A percentile compares a stretch with the other conserved stretches of the same genome.
phyloP scores from a whole-genome alignment of 768 basidiomycete species.

The Wakefieldia striispora region DNA sequence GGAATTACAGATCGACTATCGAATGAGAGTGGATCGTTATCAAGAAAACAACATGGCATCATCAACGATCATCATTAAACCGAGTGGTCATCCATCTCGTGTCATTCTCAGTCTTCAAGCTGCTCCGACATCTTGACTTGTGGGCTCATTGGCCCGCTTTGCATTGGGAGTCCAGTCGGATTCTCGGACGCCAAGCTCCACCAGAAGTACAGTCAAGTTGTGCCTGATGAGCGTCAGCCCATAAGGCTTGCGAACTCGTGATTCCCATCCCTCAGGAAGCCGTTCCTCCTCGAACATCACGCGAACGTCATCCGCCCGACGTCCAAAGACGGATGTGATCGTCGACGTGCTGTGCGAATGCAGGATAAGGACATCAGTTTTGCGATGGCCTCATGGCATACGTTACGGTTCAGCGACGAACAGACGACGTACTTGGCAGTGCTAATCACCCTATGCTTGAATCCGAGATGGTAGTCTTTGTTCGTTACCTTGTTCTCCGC shows the following conservation, averaged over 20 bases:
- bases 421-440: constrained; percentile 55
- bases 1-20: no score
- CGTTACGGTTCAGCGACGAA: neutral
- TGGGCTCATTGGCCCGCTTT: neutral
- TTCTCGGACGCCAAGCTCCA: constrained; percentile 17
- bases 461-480: constrained; percentile 49
- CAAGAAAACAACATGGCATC: no score
- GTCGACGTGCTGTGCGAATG: constrained; percentile 55
- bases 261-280: constrained; percentile 70
- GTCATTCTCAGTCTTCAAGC: neutral
- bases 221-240: constrained; percentile 61
- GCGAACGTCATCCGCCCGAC: constrained; percentile 52
- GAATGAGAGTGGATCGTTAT: no score
- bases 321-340: constrained; percentile 63
- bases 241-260: constrained; percentile 47
- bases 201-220: constrained; percentile 34
- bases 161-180: constrained; percentile 11
- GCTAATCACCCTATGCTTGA: constrained; percentile 59
- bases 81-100: no score
- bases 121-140: neutral
- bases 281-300: constrained; percentile 63
- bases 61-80: no score
- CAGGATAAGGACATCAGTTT: neutral
- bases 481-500: constrained; percentile 53
- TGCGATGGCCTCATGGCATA: neutral